Conservation (phyloP, 2,329 filamentous ascomycete species). For the Calonectria naviculata region DNA sequence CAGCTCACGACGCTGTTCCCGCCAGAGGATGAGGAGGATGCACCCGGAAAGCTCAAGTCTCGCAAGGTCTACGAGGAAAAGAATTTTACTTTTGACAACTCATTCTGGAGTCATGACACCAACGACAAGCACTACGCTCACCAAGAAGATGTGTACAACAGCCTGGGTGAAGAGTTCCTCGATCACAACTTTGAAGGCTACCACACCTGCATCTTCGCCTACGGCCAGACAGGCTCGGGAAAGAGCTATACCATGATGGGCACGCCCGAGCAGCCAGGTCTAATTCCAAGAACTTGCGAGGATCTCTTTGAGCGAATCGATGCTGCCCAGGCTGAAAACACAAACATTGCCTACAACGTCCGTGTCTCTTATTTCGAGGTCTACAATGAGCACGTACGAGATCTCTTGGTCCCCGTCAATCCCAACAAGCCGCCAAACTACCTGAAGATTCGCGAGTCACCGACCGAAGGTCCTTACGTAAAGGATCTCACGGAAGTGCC, state of each 20-base stretch:
- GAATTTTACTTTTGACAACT: constrained; percentile 95
- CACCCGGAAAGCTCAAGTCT: constrained; percentile 67
- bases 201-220: constrained; percentile 99
- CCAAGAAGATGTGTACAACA: constrained; percentile 94
- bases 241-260: constrained; percentile 99
- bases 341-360: constrained; percentile 96
- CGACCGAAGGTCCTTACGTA: constrained; percentile 94
- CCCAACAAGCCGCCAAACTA: constrained; percentile 84
- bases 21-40: constrained; percentile 67
- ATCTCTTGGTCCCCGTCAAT: constrained; percentile 82
- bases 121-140: constrained; percentile 87
- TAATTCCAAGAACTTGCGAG: constrained; percentile 95
- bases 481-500: constrained; percentile 96
- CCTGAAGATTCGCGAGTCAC: constrained; percentile 96
- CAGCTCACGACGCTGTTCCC: constrained; percentile 86
- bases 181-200: constrained; percentile 99
- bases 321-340: constrained; percentile 78
- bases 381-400: constrained; percentile 98
- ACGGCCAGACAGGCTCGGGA: constrained; percentile 96
- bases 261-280: constrained; percentile 81
- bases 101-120: constrained; percentile 94
- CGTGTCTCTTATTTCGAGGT: constrained; percentile 99
- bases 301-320: constrained; percentile 96
- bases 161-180: constrained; percentile 93
- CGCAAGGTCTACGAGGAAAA: constrained; percentile 88